Evolutionary conservation across 2,329 filamentous ascomycete genomes (phyloP), one percentile per base, ranked within the genome.

Genomic region (Claviceps fusiformis): DNA sequence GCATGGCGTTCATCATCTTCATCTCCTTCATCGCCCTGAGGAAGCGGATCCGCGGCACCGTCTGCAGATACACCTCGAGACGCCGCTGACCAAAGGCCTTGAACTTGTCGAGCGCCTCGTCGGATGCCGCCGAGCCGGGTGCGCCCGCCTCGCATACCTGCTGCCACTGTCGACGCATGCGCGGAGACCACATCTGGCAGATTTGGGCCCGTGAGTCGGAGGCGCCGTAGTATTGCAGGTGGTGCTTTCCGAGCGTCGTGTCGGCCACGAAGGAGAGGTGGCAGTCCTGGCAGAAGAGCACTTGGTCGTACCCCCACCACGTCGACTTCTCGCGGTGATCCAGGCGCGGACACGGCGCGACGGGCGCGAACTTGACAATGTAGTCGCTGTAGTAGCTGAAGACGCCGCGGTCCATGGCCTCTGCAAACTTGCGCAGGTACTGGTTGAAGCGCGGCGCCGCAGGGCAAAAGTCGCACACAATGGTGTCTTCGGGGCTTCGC

Each of bases 141-240:
- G 54, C 50, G 1, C 67, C 65, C 1, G 63, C 64, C 0, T 56
- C 59, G 52, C 67, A 70, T 0, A 54, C 62, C 10, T 61, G 58
- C 2, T 62, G 58, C 62, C 66, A 72, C 59, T 68, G 63, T 1
- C 51, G 59, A n/a, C 70, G 69, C 68, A 72, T 71, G 5, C 70
- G 65, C 0, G 65, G 65, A 3, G 68, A 70, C 65, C 68, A 71
- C 6, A 71, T 61, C 39, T 68, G 66, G 50, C 70, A 72, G 44
- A 69, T 67, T 6, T 64, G 58, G 1, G 59, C 46, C 0, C 61
- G 59, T 13, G 64, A 58, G 11, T 69, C 62, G 5, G 59, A 57
- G 0, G 55, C 57, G 0, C 52, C 61, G 15, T 66, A 64, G 45
- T 70, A 56, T 0, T 63, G 60, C 24, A 70, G 55, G 0, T 56